A percentile compares a stretch with the other conserved stretches of the same genome.
Conservation (phyloP, 495 filamentous ascomycete species). For the Cenococcum geophilum region DNA sequence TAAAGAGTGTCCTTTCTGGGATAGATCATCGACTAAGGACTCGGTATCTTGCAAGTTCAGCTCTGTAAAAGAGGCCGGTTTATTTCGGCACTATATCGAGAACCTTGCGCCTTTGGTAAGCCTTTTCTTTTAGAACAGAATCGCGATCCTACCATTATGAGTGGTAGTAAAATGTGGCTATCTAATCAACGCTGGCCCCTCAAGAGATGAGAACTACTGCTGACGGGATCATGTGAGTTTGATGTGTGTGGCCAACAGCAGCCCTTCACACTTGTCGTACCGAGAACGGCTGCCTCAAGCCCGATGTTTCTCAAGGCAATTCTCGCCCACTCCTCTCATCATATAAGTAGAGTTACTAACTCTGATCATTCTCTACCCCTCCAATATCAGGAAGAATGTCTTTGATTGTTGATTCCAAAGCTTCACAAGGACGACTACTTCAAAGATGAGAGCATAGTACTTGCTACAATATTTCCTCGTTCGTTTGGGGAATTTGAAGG, state of each 20-base stretch:
- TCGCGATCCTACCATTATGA: no score
- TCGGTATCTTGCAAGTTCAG: not conserved
- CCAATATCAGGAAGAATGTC: slow-evolving; percentile 1
- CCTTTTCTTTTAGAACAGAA: no score
- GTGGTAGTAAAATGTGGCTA: no score
- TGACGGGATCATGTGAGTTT: not conserved
- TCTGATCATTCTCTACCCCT: not conserved
- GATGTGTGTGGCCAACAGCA: not conserved
- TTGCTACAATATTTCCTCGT: not conserved
- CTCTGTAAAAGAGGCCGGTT: not conserved
- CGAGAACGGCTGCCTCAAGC: not conserved
- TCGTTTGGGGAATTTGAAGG: slow-evolving; percentile 4
- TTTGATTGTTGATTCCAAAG: not conserved
- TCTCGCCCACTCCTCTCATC: slow-evolving; percentile 1
- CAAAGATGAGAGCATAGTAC: not conserved
- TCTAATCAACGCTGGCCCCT: no score
- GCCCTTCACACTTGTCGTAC: not conserved
- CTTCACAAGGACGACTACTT: not conserved
- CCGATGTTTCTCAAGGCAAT: not conserved
- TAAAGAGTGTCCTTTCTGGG: no score
- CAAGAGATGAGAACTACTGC: no score
- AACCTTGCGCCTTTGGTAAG: not conserved
- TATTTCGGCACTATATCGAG: not conserved
- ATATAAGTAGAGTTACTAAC: not conserved
- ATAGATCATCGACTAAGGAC: not conserved